Evolutionary conservation across 1,139 yeast species (phyloP), one percentile per base, ranked within the genome.

Genomic region (Yamadazyma kanchanaburiensis): DNA sequence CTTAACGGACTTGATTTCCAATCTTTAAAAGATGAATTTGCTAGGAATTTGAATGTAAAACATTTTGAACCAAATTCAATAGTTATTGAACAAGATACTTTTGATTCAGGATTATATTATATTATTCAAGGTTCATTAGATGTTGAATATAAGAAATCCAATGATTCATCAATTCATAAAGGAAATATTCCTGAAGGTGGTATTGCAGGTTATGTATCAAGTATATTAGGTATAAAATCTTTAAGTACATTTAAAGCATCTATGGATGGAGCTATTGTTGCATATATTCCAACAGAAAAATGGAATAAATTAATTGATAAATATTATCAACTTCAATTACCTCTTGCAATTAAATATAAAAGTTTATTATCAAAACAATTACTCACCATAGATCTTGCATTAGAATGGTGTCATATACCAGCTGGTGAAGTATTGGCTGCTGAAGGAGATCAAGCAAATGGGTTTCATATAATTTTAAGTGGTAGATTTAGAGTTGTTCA

Each of bases 341-440:
- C 88, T 4, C 73, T 88, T 31, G 96, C 97, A 0, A 76, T 79
- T 32, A 73, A 79, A 11, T 60, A 89, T 40, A 79, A 86, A 28
- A 70, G 68, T 15, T 67, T 84, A 3, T 58, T 91, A 26, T 80
- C 91, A 18, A 66, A 74, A 19, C 75, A 84, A 33, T 64, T 91
- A 27, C 55, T 84, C 26, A 77, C 83, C 30, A 74, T 91, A 27
- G 98, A 91, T 51, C 86, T 84, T 56, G 96, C 97, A 0, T 61
- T 91, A 30, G 98, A 91, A 53, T 91, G 98, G 98, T 78, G 91
- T 28, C 95, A 87, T 39, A 70, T 86, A 4, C 79, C 80, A 11
- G 94, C 96, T 0, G 96, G 97, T 0, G 81, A 81, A 32, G 73
- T 80, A 0, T 56, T 91, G 16, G 86, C 85, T 45, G 71, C 78